Percentiles rank a stretch among this genome's conserved stretches.
Conservation (phyloP, 2,329 filamentous ascomycete genomes). For the Podosphaera aphanis region DNA sequence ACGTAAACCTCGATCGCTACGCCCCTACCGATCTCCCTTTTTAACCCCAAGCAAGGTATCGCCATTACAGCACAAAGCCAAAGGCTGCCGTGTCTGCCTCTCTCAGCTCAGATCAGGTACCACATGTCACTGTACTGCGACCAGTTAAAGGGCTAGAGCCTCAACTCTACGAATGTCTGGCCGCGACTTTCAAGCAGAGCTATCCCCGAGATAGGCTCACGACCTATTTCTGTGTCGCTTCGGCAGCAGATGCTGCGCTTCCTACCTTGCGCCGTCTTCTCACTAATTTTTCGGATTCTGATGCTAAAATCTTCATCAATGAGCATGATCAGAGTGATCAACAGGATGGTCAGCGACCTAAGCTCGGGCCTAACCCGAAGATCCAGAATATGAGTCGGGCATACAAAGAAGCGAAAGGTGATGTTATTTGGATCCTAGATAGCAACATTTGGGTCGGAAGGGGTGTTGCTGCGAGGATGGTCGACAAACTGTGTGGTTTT, state of each 20-base stretch:
- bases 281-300: conserved; percentile 44
- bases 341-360: conserved; percentile 22
- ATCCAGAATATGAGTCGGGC: conserved; percentile 88
- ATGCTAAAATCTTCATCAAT: conserved; percentile 54
- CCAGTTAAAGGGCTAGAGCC: conserved; percentile 86
- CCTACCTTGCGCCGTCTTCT: conserved; percentile 49
- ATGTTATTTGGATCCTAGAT: conserved; percentile 85
- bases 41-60: conserved; percentile 21
- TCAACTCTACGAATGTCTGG: conserved; percentile 74
- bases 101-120: conserved; percentile 31
- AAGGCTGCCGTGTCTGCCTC: conserved; percentile 26
- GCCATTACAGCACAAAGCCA: conserved; percentile 27
- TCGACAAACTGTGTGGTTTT: conserved; percentile 61
- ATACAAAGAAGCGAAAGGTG: conserved; percentile 68
- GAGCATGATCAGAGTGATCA: conserved; percentile 43
- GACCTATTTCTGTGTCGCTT: conserved; percentile 61
- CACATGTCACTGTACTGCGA: conserved; percentile 73
- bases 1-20: conserved; percentile 1
- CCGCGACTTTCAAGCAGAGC: conserved; percentile 58
- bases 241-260: conserved; percentile 51
- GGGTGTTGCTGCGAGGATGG: conserved; percentile 65
- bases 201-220: conserved; percentile 59
- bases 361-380: conserved; percentile 89
- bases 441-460: conserved; percentile 84
- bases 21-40: not conserved